Evolutionary conservation across 2,329 filamentous ascomycete species (phyloP).

Genomic region (Diaporthe batatas): DNA sequence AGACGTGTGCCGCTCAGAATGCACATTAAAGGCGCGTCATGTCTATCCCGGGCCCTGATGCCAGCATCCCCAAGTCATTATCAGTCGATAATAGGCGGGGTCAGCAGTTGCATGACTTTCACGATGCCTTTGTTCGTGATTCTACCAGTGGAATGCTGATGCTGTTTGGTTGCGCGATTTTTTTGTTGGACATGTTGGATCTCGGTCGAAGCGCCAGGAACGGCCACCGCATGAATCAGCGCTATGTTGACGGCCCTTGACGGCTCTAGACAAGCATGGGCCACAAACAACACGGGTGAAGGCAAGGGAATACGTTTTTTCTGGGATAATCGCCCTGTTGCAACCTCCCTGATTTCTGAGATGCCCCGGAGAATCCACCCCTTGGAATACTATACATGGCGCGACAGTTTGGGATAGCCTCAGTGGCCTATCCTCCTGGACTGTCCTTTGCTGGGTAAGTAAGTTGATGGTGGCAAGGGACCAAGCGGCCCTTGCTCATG

Average conservation of each 20-base stretch:
- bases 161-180: constrained; percentile 10
- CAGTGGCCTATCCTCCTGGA: not conserved
- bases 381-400: not conserved
- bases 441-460: not conserved
- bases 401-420: not conserved
- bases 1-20: not conserved
- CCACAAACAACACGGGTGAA: not conserved
- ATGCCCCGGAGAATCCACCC: not conserved
- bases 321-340: not conserved
- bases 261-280: not conserved
- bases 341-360: not conserved
- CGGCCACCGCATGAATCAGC: constrained; percentile 6
- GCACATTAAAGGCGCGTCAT: constrained; percentile 1
- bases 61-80: constrained; percentile 13
- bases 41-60: constrained; percentile 14
- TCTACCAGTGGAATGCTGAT: not conserved
- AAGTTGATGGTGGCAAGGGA: not conserved
- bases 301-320: not conserved
- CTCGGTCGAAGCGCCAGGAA: constrained; percentile 4
- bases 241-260: not conserved
- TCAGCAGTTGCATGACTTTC: not conserved
- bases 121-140: constrained; percentile 1
- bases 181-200: not conserved
- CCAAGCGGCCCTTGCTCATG: not conserved
- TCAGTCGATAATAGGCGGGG: not conserved